A percentile compares a stretch with the other conserved stretches of the same genome.
Evolutionary conservation across 495 filamentous ascomycete species (phyloP).

Genomic region (Penicillium paxilli): DNA sequence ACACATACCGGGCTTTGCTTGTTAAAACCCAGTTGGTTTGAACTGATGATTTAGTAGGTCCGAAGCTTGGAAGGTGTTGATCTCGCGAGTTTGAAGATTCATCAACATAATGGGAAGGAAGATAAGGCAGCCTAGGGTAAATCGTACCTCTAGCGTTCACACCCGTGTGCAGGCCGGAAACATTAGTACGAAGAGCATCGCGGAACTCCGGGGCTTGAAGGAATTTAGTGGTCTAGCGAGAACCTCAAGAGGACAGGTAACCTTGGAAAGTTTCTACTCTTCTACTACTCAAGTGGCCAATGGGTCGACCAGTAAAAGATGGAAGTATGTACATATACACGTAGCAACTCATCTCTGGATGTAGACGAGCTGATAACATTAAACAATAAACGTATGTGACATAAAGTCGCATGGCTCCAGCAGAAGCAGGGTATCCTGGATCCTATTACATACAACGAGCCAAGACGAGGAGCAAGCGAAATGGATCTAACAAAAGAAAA

Average conservation of each 20-base stretch:
- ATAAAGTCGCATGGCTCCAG: slow-evolving; percentile 9
- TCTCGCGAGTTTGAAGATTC: slow-evolving; percentile 24
- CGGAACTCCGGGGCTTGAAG: too few relatives aligned
- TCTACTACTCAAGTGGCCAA: too few relatives aligned
- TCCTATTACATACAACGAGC: slow-evolving; percentile 43
- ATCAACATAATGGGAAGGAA: slow-evolving; percentile 26
- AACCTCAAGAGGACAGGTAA: too few relatives aligned
- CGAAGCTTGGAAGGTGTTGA: slow-evolving; percentile 34
- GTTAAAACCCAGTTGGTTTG: too few relatives aligned
- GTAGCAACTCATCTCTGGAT: not conserved
- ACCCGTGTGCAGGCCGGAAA: too few relatives aligned
- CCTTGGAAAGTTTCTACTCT: too few relatives aligned
- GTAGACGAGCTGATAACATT: not conserved
- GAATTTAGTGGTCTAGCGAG: too few relatives aligned
- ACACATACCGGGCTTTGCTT: not conserved
- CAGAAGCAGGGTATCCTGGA: slow-evolving; percentile 42
- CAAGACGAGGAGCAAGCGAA: slow-evolving; percentile 29
- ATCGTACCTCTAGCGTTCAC: too few relatives aligned
- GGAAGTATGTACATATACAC: not conserved
- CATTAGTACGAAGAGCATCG: too few relatives aligned
- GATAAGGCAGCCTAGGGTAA: too few relatives aligned
- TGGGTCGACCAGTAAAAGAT: too few relatives aligned
- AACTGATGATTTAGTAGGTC: slow-evolving; percentile 17
- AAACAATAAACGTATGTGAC: slow-evolving; percentile 21
- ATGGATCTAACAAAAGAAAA: slow-evolving; percentile 23